These are phyloP conservation scores for Hanseniaspora hatyaiensis DNA, from an alignment of 805 yeast genomes.

Conservation along the genomic window DNA sequence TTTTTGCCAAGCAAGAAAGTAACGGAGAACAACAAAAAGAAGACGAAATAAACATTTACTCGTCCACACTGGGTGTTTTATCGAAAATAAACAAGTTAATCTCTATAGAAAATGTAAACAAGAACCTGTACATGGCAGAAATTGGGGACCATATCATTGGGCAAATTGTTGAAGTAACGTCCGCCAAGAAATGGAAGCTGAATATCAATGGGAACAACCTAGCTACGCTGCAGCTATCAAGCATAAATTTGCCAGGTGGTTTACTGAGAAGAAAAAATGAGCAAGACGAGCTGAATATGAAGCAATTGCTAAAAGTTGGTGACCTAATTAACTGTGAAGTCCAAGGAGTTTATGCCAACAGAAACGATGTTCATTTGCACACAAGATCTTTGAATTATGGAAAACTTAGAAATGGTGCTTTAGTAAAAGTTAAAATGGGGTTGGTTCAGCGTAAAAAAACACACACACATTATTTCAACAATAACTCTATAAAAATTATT, in stretches of 20 bases:
- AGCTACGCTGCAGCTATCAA: slow-evolving; percentile 84
- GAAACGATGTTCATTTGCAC: slow-evolving; percentile 78
- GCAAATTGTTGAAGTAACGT: slow-evolving; percentile 84
- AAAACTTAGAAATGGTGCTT: slow-evolving; percentile 81
- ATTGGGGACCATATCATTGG: slow-evolving; percentile 96
- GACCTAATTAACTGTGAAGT: slow-evolving; percentile 93
- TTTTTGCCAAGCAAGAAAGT: not conserved
- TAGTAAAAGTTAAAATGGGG: slow-evolving; percentile 69
- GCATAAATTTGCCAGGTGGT: slow-evolving; percentile 96
- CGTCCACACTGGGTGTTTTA: slow-evolving; percentile 87
- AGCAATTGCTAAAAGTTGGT: slow-evolving; percentile 87
- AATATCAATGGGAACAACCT: slow-evolving; percentile 92
- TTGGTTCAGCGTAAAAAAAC: slow-evolving; percentile 74
- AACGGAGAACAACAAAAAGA: not conserved
- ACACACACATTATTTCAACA: slow-evolving; percentile 82
- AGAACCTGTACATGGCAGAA: slow-evolving; percentile 72
- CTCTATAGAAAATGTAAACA: slow-evolving; percentile 74
- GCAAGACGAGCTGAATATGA: slow-evolving; percentile 92
- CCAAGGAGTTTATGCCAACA: slow-evolving; percentile 77
- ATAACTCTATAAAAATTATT: slow-evolving; percentile 70
- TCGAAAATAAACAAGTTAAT: slow-evolving; percentile 75
- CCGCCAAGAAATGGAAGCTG: slow-evolving; percentile 80
- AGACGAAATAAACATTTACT: slow-evolving; percentile 49
- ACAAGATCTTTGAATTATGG: slow-evolving; percentile 94
- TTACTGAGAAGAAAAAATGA: slow-evolving; percentile 86